Percentiles rank a stretch among this genome's conserved stretches.
Conservation (phyloP, 257 asterid species). For the Eucommia ulmoides region DNA sequence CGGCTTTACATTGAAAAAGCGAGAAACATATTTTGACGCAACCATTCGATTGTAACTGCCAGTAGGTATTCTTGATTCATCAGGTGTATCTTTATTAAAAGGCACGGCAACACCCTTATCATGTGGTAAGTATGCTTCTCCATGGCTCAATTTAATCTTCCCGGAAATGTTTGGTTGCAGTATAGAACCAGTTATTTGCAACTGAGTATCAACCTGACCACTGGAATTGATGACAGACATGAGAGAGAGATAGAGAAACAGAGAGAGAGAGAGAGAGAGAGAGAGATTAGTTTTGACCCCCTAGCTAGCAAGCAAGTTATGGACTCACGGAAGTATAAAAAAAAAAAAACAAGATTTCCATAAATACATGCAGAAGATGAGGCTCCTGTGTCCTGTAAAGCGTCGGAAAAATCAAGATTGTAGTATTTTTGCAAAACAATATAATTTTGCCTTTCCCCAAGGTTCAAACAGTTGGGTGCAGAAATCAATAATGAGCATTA, state of each 20-base stretch:
- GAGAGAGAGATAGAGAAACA: background rate
- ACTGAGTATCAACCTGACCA: conserved; percentile 96
- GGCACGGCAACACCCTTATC: conserved; percentile 87
- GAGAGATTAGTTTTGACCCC: too few relatives aligned
- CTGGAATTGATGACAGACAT: conserved; percentile 24
- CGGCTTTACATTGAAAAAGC: conserved; percentile 82
- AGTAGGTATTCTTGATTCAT: conserved; percentile 42
- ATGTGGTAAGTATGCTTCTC: conserved; percentile 93
- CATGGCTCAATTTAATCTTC: conserved; percentile 86
- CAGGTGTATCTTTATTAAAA: conserved; percentile 39
- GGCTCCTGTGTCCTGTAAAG: too few relatives aligned
- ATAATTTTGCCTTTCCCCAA: too few relatives aligned
- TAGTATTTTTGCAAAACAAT: too few relatives aligned
- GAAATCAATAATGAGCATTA: background rate
- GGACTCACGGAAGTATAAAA: too few relatives aligned
- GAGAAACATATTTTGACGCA: conserved; percentile 89
- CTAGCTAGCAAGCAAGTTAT: too few relatives aligned
- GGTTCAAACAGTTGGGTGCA: too few relatives aligned
- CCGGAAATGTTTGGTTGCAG: conserved; percentile 97
- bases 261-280: background rate
- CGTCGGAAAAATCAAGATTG: too few relatives aligned
- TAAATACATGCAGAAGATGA: too few relatives aligned
- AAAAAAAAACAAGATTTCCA: too few relatives aligned
- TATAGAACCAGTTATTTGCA: conserved; percentile 86
- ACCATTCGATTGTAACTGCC: conserved; percentile 71